Evolutionary conservation across 257 asterid genomes (phyloP).

Genomic region (Solanum appendiculatum): DNA sequence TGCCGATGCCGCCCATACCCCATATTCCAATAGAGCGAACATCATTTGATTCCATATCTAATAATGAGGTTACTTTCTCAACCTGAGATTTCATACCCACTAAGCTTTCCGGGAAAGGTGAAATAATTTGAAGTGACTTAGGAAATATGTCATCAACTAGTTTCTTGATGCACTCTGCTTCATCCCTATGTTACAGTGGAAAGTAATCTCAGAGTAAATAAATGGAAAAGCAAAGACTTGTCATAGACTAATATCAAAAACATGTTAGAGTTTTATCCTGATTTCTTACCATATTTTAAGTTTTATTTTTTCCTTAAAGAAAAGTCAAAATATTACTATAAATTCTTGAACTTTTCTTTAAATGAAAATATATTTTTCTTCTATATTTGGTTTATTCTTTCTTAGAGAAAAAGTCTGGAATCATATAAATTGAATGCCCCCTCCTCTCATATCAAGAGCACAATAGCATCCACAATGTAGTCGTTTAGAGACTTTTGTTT

Average conservation of each 20-base stretch:
- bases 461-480: no score
- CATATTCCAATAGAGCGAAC: background rate
- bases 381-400: no score
- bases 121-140: background rate
- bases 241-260: background rate
- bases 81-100: background rate
- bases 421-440: no score
- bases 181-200: background rate
- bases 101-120: background rate
- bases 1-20: slow-evolving; percentile 3
- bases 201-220: background rate
- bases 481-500: no score
- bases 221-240: background rate
- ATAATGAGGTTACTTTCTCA: background rate
- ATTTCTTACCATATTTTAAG: no score
- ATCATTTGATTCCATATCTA: background rate
- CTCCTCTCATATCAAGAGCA: no score
- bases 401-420: no score
- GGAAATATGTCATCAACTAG: background rate
- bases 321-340: no score
- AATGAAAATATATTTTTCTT: no score
- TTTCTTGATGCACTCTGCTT: background rate
- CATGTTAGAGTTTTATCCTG: no score
- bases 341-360: no score
- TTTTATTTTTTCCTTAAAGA: no score